Evolutionary conservation across 2,329 filamentous ascomycete species (phyloP), one percentile per base, ranked within the genome.

Genomic region (Pseudogymnoascus sp.): DNA sequence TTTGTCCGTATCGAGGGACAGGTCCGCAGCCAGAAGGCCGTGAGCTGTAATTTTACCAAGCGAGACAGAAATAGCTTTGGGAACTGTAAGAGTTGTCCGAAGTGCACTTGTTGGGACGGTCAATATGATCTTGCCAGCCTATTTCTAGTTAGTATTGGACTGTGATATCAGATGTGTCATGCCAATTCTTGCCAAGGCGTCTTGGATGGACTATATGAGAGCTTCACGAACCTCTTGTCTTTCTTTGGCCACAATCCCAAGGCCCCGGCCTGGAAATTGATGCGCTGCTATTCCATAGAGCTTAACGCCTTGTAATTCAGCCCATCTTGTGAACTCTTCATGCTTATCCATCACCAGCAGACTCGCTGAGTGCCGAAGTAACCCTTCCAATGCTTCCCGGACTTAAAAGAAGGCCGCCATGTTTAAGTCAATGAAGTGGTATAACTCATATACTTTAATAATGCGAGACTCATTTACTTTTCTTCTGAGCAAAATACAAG

Each of bases 171-270:
- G n/a, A 16, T 12, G 34, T 59, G 63, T 46, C 16, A 62, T 23
- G 42, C 25, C 21, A 36, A 18, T 12, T 16, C 14, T 21, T 37
- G 53, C 23, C 56, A 14, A 28, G 18, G 9, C 6, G 34, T 42
- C 36, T 49, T 38, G 59, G 36, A 60, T 60, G 21, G 53, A 62
- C 36, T 8, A 28, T 59, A 62, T 43, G 28, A 34, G 21, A 59
- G 21, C 31, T 7, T 37, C 28, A 68, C 70, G 70, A 76, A 90
- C 89, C 77, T 88, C 77, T 65, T 95, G 81, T 12, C 82, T 77
- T 28, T 82, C 81, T 11, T 84, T 87, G 4, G 91, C 88, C 60
- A 93, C 81, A 63, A 96, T 86, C 56, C 93, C 92, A 62, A 95
- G 82, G 28, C 92, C 92, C 62, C 89, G 82, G 1, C 87, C 88